These are phyloP conservation scores for Graphilbum ipis-grandicollis DNA, from an alignment of 2,329 filamentous ascomycete species.

Conservation along the genomic window DNA sequence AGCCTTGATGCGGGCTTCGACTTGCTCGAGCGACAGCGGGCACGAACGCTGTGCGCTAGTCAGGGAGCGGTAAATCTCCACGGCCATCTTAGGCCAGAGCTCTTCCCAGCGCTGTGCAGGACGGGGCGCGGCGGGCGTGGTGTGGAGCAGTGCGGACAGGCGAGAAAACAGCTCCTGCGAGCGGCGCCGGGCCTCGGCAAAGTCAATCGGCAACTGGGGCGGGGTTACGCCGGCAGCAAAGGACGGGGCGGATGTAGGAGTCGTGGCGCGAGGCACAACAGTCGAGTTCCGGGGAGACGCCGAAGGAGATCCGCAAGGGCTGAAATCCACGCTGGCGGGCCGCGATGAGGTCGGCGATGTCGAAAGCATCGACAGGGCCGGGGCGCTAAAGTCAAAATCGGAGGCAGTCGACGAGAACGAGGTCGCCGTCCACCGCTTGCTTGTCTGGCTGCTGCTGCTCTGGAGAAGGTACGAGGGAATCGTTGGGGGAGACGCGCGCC, in stretches of 20 bases:
- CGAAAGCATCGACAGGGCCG: conserved; percentile 1
- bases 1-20: conserved; percentile 6
- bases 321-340: conserved; percentile 34
- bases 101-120: conserved; percentile 30
- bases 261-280: conserved; percentile 15
- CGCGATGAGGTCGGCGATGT: conserved; percentile 21
- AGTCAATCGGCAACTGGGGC: conserved; percentile 15
- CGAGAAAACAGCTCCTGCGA: conserved; percentile 32
- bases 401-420: background rate
- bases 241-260: too few species aligned
- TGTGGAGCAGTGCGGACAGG: conserved; percentile 36
- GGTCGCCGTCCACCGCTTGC: background rate
- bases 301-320: conserved; percentile 30
- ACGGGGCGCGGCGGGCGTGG: conserved; percentile 23
- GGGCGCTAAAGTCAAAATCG: conserved; percentile 9
- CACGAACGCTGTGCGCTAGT: background rate
- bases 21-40: conserved; percentile 1
- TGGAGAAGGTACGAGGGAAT: conserved; percentile 4
- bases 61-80: conserved; percentile 38
- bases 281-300: conserved; percentile 31
- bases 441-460: background rate
- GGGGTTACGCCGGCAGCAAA: background rate
- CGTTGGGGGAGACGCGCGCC: background rate
- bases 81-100: conserved; percentile 33
- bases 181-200: conserved; percentile 23